phyloP scores from a whole-genome alignment of 192 early-diverging fungal species.

The Glomus cerebriforme region DNA sequence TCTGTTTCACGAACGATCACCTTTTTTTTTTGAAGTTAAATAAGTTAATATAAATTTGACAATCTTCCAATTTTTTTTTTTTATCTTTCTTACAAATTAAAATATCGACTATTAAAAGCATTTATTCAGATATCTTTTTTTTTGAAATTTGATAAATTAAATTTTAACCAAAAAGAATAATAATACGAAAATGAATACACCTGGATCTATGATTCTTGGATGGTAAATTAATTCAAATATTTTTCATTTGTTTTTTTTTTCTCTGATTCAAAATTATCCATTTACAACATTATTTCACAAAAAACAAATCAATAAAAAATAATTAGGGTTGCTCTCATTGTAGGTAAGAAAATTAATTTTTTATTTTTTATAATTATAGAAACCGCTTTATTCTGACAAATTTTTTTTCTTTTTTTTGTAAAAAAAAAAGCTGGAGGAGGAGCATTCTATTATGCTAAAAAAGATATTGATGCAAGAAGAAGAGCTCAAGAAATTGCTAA shows the following conservation, averaged over 20 bases:
- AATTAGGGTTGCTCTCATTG: conserved; percentile 9
- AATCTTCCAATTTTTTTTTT: no score
- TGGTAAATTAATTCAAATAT: not conserved
- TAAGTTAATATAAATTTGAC: no score
- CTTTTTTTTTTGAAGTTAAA: no score
- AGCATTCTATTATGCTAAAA: conserved; percentile 30
- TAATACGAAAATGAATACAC: conserved; percentile 24
- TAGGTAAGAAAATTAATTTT: not conserved
- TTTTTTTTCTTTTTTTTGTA: not conserved
- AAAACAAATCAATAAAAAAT: not conserved
- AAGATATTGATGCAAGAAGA: conserved; percentile 31
- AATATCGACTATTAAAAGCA: no score
- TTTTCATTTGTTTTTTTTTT: not conserved
- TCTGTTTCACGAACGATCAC: no score
- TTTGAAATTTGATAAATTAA: no score
- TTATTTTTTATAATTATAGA: not conserved
- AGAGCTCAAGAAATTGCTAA: conserved; percentile 21
- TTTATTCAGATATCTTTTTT: no score
- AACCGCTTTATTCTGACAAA: not conserved
- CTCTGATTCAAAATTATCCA: not conserved
- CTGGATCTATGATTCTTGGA: conserved; percentile 16
- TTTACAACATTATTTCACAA: not conserved
- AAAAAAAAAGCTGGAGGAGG: conserved; percentile 23
- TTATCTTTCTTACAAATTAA: no score
- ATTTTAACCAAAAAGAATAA: not conserved